Base-by-base conservation (phyloP, 768 basidiomycete species). In the Leucocoprinus birnbaumii region DNA sequence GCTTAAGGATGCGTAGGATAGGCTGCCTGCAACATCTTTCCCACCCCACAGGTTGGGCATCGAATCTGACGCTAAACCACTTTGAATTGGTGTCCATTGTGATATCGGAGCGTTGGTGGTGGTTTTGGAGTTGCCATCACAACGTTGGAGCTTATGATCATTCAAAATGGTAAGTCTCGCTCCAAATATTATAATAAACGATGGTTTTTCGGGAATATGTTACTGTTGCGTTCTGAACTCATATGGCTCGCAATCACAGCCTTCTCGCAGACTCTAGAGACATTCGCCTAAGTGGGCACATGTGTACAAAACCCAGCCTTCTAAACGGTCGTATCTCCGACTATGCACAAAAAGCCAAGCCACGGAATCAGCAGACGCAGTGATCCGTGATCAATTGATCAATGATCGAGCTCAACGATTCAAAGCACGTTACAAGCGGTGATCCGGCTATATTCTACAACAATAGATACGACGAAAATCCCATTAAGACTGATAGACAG, bases 401-500 rank as follows among this genome's bases (percentile, higher is more conserved):
- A 40, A 38, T 51, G 38, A 47, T 54, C 53, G 31, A 31, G 45
- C 16, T 26, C 19, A 47, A 45, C 18, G 11, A 46, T 46, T 46
- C 45, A 25, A n/a, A n/a, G n/a, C 25, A 46, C 22, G 43, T 45
- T 22, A 45, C 21, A 11, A 5, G 11, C 31, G 31, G 11, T 31
- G 31, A 31, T 31, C 31, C 31, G 16, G 42, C 19, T 24, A 51
- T 51, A 21, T 51, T 27, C 26, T 42, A 31, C 50, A 51, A 51
- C 16, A 31, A 37, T 48, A 53, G 31, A 53, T 46, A 47, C 35
- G 47, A 47, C 53, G 8, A 47, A 41, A 26, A 54, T 60, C 58
- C 74, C 42, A 71, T 73, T 59, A 69, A 68, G 22, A 70, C 54
- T 48, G 63, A 63, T 59, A 42, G 67, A 53, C 78, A 79, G 66